Percentiles rank a stretch among this genome's conserved stretches.
These are phyloP conservation scores for Pontederia paniculata DNA, from an alignment of 176 grass and related monocot species.

Conservation along the genomic window DNA sequence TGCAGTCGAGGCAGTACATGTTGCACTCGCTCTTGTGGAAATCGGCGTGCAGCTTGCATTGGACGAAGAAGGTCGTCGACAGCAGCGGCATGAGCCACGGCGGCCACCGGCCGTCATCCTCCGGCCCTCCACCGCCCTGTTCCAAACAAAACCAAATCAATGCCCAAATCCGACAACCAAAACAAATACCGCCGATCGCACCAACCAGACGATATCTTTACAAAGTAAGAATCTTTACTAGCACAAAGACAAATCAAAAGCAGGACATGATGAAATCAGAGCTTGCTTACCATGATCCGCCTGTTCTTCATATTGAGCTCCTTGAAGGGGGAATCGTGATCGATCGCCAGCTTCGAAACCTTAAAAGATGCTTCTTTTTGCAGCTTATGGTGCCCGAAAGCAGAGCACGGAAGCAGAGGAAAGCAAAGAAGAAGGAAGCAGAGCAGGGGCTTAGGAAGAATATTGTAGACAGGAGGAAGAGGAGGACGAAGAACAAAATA, in stretches of 20 bases:
- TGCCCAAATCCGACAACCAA: neutral
- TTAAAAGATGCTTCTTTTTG: neutral
- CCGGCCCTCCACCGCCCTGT: constrained; percentile 22
- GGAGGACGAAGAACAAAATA: no score
- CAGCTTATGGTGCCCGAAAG: neutral
- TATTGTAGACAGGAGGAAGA: no score
- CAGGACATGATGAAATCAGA: no score
- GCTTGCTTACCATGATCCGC: constrained; percentile 30
- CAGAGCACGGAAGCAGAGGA: neutral
- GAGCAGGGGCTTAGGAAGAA: constrained; percentile 10
- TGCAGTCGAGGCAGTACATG: constrained; percentile 95
- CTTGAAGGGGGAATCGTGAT: constrained; percentile 34
- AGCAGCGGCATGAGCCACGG: constrained; percentile 86
- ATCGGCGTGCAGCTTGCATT: constrained; percentile 62
- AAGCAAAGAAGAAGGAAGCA: neutral
- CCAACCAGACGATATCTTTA: no score
- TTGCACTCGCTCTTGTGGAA: constrained; percentile 91
- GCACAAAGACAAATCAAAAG: no score
- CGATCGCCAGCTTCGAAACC: constrained; percentile 37
- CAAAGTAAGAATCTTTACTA: no score
- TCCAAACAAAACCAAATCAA: neutral
- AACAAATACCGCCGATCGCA: no score
- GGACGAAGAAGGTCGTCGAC: constrained; percentile 75
- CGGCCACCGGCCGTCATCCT: constrained; percentile 55
- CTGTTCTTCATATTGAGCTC: constrained; percentile 32